phyloP scores from a whole-genome alignment of 2,329 filamentous ascomycete species.

The Colletotrichum sp. region DNA sequence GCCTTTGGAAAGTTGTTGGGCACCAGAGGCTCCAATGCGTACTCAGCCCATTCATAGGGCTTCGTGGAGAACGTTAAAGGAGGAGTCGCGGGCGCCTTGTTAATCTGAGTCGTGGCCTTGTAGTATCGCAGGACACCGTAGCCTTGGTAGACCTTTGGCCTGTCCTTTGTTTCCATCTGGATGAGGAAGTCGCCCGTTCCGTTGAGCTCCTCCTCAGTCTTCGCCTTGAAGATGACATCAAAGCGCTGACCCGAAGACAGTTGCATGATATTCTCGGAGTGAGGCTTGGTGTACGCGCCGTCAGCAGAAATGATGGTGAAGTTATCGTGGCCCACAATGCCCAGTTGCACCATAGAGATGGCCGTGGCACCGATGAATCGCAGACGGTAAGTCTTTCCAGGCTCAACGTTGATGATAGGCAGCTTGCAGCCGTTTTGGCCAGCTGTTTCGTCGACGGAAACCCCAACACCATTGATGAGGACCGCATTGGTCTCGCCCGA shows the following conservation, averaged over 20 bases:
- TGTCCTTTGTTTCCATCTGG: constrained; percentile 55
- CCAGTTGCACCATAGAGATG: constrained; percentile 58
- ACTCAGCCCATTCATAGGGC: constrained; percentile 48
- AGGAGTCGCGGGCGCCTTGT: constrained; percentile 13
- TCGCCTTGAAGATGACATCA: constrained; percentile 60
- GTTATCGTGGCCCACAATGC: constrained; percentile 60
- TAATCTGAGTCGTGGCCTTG: background rate
- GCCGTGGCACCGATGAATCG: constrained; percentile 64
- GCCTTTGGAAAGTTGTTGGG: constrained; percentile 41
- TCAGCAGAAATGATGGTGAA: constrained; percentile 68
- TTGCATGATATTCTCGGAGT: constrained; percentile 55
- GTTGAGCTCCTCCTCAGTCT: constrained; percentile 48
- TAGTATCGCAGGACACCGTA: constrained; percentile 55
- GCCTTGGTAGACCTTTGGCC: constrained; percentile 47
- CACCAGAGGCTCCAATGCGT: constrained; percentile 43
- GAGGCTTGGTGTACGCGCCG: constrained; percentile 56
- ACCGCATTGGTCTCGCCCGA: constrained; percentile 63
- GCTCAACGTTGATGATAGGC: constrained; percentile 62
- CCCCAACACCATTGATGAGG: constrained; percentile 59
- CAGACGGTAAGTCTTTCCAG: constrained; percentile 65
- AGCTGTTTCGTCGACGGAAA: constrained; percentile 24
- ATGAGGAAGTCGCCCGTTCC: constrained; percentile 45
- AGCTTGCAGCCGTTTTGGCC: constrained; percentile 41
- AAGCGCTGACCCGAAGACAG: constrained; percentile 66
- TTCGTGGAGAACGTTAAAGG: constrained; percentile 37